Evolutionary conservation across 768 basidiomycete species (phyloP).

Genomic region (Leccinum aurantiacum): DNA sequence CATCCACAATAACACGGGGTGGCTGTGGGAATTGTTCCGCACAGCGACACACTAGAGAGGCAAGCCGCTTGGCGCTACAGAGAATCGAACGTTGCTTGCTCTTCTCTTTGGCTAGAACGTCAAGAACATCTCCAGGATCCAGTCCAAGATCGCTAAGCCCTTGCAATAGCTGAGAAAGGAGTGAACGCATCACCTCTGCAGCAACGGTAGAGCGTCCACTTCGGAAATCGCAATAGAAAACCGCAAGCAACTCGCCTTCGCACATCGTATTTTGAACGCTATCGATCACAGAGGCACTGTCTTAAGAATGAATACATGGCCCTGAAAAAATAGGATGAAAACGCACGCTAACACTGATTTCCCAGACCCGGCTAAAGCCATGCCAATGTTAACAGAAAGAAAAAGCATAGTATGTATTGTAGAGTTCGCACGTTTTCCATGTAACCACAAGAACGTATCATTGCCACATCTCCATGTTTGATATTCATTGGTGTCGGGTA

Average conservation of each 20-base stretch:
- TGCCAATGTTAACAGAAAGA: no score
- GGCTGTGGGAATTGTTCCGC: neutral
- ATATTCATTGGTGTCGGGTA: no score
- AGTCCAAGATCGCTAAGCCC: neutral
- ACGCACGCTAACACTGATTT: neutral
- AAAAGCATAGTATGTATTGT: neutral
- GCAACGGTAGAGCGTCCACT: neutral
- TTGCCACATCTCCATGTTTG: neutral
- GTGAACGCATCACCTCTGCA: neutral
- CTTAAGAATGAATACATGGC: neutral
- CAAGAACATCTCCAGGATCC: neutral
- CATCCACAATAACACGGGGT: constrained; percentile 14
- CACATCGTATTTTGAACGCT: neutral
- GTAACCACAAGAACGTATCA: neutral
- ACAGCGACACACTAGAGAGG: neutral
- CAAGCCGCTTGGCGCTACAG: neutral
- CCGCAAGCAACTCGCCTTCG: neutral
- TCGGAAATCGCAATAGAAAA: neutral
- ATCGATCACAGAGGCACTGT: neutral
- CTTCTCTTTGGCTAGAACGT: neutral
- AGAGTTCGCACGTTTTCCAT: neutral
- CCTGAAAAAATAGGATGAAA: neutral
- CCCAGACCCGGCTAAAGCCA: neutral
- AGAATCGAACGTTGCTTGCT: neutral
- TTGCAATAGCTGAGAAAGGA: no score